A percentile compares a stretch with the other conserved stretches of the same genome.
Conservation (phyloP, 139 green algal genomes). For the Ettlia oleoabundans region DNA sequence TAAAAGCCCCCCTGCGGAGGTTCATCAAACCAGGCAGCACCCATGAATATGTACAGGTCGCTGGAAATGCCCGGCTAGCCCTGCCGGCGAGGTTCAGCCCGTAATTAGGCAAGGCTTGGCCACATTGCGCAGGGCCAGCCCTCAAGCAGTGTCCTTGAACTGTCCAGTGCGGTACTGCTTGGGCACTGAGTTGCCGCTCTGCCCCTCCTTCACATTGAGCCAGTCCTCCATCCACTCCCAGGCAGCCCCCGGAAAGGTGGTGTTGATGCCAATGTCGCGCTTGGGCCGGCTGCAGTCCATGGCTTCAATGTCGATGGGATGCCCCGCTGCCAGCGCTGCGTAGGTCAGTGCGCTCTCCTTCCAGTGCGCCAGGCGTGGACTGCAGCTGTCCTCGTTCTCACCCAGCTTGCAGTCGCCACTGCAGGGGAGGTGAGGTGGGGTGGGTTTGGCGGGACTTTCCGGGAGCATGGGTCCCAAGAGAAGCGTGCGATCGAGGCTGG, state of each 20-base stretch:
- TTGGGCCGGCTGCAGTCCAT: conserved; percentile 26
- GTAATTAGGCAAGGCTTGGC: no score
- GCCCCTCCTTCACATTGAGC: conserved; percentile 38
- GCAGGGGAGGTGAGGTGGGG: background rate
- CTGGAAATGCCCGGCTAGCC: no score
- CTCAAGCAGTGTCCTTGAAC: no score
- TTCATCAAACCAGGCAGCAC: no score
- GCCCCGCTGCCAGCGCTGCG: conserved; percentile 1
- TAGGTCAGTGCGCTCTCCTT: conserved; percentile 12
- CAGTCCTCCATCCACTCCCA: conserved; percentile 50
- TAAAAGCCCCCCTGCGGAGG: no score
- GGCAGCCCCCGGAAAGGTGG: conserved; percentile 8
- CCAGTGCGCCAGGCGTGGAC: conserved; percentile 36
- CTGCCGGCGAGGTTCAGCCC: no score
- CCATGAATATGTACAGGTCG: no score
- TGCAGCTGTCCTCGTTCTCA: conserved; percentile 19
- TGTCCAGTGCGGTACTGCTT: conserved; percentile 34
- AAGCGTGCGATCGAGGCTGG: background rate
- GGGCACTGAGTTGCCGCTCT: conserved; percentile 21
- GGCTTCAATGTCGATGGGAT: conserved; percentile 7
- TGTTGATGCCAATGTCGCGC: conserved; percentile 13
- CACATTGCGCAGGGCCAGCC: no score
- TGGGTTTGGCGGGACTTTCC: background rate
- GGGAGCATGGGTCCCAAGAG: background rate
- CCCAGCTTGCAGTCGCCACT: conserved; percentile 40